Conservation (phyloP, 2,329 filamentous ascomycete genomes). For the Rhinocladiella similis region DNA sequence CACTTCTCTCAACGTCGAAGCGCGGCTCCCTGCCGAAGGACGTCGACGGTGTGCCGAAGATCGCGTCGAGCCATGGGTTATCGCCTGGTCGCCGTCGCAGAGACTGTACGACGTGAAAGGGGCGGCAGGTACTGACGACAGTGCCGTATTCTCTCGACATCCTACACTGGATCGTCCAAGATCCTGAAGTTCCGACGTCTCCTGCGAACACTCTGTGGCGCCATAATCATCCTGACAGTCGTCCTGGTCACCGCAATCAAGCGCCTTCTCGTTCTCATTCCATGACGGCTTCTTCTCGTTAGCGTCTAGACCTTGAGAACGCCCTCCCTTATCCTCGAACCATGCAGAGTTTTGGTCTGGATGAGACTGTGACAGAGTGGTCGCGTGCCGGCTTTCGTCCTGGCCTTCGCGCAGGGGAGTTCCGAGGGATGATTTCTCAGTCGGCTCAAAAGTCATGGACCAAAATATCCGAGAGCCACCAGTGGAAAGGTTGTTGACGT, state of each 20-base stretch:
- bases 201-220: background rate
- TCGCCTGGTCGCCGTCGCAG: conserved; percentile 16
- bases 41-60: conserved; percentile 10
- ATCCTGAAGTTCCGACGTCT: background rate
- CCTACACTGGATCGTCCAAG: conserved; percentile 3
- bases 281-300: conserved; percentile 4
- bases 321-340: background rate
- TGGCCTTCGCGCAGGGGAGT: conserved; percentile 19
- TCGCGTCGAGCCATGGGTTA: conserved; percentile 5
- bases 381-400: conserved; percentile 20
- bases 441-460: conserved; percentile 21
- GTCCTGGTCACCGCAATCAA: background rate
- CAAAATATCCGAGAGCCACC: background rate
- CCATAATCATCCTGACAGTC: background rate
- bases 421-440: conserved; percentile 16
- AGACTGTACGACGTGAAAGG: conserved; percentile 15
- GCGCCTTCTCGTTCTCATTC: conserved; percentile 16
- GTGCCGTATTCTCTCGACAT: conserved; percentile 2
- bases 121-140: conserved; percentile 14
- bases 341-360: background rate
- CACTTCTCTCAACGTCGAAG: conserved; percentile 13
- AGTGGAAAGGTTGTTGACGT: no score
- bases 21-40: conserved; percentile 13
- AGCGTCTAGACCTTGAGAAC: background rate
- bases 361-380: background rate